Percentiles rank a stretch among this genome's conserved stretches.
Conservation (phyloP, 2,329 filamentous ascomycete genomes). For the Alternaria sp. region DNA sequence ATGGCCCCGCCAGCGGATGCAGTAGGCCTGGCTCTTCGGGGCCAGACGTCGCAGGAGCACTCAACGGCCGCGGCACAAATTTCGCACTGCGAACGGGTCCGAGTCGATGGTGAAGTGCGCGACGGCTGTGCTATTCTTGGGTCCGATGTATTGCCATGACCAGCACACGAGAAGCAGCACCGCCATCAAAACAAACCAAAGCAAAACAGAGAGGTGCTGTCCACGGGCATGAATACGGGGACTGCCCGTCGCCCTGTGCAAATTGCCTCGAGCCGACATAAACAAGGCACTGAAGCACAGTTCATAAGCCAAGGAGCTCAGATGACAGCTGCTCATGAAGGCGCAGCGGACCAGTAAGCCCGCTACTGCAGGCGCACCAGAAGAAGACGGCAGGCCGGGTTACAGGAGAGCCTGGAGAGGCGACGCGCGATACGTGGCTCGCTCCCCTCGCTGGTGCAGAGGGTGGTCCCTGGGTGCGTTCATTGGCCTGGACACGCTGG, state of each 20-base stretch:
- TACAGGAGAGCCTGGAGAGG: conserved; percentile 11
- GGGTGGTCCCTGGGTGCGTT: conserved; percentile 37
- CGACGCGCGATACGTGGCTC: conserved; percentile 39
- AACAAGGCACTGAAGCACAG: conserved; percentile 13
- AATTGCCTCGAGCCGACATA: conserved; percentile 30
- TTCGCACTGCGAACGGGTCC: conserved; percentile 28
- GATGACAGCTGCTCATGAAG: conserved; percentile 13
- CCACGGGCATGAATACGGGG: neutral
- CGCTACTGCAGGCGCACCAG: conserved; percentile 25
- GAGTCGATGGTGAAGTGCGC: conserved; percentile 15
- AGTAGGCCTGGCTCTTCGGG: conserved; percentile 11
- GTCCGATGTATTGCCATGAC: conserved; percentile 6
- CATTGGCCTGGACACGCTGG: conserved; percentile 31
- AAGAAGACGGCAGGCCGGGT: conserved; percentile 20
- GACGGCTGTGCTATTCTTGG: conserved; percentile 14
- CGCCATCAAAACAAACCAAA: conserved; percentile 10
- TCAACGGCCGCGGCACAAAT: conserved; percentile 37
- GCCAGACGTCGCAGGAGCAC: conserved; percentile 29
- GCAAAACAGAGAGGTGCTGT: conserved; percentile 3
- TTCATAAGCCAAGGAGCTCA: conserved; percentile 6
- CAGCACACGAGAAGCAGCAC: conserved; percentile 6
- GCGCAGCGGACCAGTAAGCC: conserved; percentile 26
- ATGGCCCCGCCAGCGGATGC: conserved; percentile 18
- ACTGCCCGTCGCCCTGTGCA: neutral
- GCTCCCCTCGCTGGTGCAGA: conserved; percentile 33